Conservation (phyloP, 2,329 filamentous ascomycete genomes). For the Fusarium avenaceum region DNA sequence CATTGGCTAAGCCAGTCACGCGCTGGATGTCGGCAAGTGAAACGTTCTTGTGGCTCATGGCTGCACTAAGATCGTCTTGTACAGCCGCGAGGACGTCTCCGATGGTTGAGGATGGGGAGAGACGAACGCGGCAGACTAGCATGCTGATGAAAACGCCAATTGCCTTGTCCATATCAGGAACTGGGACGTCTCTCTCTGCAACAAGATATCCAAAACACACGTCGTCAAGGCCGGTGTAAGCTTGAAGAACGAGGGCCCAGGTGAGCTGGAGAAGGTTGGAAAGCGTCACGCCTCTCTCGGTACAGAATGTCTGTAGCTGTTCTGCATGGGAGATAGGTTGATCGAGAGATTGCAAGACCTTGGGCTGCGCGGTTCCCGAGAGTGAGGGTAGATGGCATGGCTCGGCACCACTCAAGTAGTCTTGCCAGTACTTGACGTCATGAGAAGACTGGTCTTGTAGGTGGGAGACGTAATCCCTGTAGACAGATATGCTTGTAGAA, state of each 20-base stretch:
- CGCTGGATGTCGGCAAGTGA: slow-evolving; percentile 29
- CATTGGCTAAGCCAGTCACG: slow-evolving; percentile 1
- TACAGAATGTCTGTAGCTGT: slow-evolving; percentile 13
- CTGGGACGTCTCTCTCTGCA: slow-evolving; percentile 17
- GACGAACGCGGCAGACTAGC: slow-evolving; percentile 23
- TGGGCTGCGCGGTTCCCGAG: neutral
- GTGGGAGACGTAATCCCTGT: slow-evolving; percentile 34
- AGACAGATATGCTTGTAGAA: slow-evolving; percentile 11
- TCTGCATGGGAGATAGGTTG: slow-evolving; percentile 5
- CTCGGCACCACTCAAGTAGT: slow-evolving; percentile 11
- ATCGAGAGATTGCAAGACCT: slow-evolving; percentile 16
- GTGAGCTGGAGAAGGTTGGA: slow-evolving; percentile 30
- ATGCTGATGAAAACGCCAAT: slow-evolving; percentile 40
- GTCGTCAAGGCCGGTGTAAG: slow-evolving; percentile 34
- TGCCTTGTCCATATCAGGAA: slow-evolving; percentile 17
- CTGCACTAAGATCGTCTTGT: slow-evolving; percentile 10
- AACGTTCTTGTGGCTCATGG: slow-evolving; percentile 24
- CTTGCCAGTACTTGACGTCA: slow-evolving; percentile 24
- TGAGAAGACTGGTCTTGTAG: neutral
- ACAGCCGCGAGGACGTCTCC: neutral
- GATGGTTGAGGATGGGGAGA: slow-evolving; percentile 1
- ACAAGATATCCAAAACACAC: slow-evolving; percentile 33
- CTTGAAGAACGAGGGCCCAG: slow-evolving; percentile 35
- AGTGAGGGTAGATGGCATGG: slow-evolving; percentile 7
- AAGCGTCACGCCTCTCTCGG: slow-evolving; percentile 16